Evolutionary conservation across 208 protist species (phyloP).

Genomic region (Hexamita inflata): DNA sequence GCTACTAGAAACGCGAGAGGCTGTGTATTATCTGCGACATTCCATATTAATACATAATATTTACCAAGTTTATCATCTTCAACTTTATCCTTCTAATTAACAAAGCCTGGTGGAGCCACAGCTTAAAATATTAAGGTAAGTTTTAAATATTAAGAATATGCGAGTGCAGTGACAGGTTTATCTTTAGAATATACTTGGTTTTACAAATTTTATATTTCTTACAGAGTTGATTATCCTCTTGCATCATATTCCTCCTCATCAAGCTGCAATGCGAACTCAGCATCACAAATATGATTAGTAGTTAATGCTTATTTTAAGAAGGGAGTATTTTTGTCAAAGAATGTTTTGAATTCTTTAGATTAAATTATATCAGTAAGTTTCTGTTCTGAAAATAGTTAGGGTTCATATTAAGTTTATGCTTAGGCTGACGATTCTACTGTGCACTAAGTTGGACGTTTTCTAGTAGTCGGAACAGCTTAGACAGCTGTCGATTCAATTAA

Average conservation of each 20-base stretch:
- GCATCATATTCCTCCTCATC: slow-evolving; percentile 25
- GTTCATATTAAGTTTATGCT: slow-evolving; percentile 6
- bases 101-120: background rate
- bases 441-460: slow-evolving; percentile 1
- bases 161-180: background rate
- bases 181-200: background rate
- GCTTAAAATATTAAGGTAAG: slow-evolving; percentile 10
- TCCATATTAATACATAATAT: slow-evolving; percentile 21
- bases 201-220: background rate
- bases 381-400: background rate
- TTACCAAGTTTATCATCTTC: background rate
- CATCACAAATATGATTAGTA: slow-evolving; percentile 1
- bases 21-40: background rate
- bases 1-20: background rate
- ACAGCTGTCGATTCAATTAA: background rate
- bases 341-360: background rate
- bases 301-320: background rate
- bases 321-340: background rate
- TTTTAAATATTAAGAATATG: background rate
- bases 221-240: slow-evolving; percentile 3
- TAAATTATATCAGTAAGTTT: background rate
- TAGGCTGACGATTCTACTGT: background rate
- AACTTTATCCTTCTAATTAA: background rate
- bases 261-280: background rate
- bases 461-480: background rate